phyloP scores from a whole-genome alignment of 805 yeast genomes.

The Debaryomyces maramus region DNA sequence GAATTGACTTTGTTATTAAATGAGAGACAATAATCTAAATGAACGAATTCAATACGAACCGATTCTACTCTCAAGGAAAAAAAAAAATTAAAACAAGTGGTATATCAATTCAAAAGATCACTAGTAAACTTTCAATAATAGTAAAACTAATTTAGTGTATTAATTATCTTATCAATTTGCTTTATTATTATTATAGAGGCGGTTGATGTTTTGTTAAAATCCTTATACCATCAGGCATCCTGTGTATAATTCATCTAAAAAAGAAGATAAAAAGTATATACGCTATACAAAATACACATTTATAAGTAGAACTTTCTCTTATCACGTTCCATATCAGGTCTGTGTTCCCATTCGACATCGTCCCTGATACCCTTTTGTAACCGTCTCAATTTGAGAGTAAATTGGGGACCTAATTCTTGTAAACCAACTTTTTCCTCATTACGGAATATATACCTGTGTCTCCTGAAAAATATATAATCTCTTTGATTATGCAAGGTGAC shows the following conservation, averaged over 20 bases:
- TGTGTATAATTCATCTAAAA: not conserved
- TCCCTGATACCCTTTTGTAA: slow-evolving; percentile 89
- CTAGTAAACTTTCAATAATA: not conserved
- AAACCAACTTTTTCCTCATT: slow-evolving; percentile 92
- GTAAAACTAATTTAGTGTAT: not conserved
- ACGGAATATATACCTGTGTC: slow-evolving; percentile 88
- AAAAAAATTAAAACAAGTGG: slow-evolving; percentile 23
- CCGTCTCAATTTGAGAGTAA: slow-evolving; percentile 84
- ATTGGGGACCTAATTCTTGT: slow-evolving; percentile 96
- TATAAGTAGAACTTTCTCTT: slow-evolving; percentile 87
- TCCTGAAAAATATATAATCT: slow-evolving; percentile 91
- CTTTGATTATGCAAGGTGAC: slow-evolving; percentile 95
- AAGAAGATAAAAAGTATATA: slow-evolving; percentile 8
- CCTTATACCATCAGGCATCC: not conserved
- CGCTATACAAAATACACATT: slow-evolving; percentile 6
- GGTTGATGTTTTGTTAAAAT: not conserved
- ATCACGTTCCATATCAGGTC: slow-evolving; percentile 94
- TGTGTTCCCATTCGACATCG: slow-evolving; percentile 95
- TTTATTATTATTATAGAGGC: not conserved
- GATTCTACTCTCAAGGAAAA: slow-evolving; percentile 15
- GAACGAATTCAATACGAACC: slow-evolving; percentile 17
- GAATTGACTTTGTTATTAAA: not conserved
- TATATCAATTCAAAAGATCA: not conserved
- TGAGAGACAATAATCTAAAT: slow-evolving; percentile 21
- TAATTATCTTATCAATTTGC: not conserved